Percentiles rank a stretch among this genome's conserved stretches.
These are phyloP conservation scores for Pestalotiopsis sp. DNA, from an alignment of 2,329 filamentous ascomycete species.

Conservation along the genomic window DNA sequence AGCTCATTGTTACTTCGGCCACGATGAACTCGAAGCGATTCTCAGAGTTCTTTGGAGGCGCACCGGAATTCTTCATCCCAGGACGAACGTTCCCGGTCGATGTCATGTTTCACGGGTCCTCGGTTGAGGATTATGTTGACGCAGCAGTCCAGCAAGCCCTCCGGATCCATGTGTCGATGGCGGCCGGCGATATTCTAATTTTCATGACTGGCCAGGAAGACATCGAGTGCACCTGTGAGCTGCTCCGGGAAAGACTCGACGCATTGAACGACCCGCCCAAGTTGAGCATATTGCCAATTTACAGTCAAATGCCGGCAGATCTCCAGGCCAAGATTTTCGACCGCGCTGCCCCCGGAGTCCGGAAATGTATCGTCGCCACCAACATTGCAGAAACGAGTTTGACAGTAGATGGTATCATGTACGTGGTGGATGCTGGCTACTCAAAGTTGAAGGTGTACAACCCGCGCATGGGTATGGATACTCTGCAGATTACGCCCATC, in stretches of 20 bases:
- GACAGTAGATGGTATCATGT: slow-evolving; percentile 99
- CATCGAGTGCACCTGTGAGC: slow-evolving; percentile 94
- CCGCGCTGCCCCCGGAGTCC: slow-evolving; percentile 81
- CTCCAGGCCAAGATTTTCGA: slow-evolving; percentile 98
- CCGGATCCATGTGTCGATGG: slow-evolving; percentile 94
- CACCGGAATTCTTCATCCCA: slow-evolving; percentile 94
- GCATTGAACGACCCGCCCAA: slow-evolving; percentile 93
- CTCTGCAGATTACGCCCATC: slow-evolving; percentile 94
- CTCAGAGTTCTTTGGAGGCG: slow-evolving; percentile 92
- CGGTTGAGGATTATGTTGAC: slow-evolving; percentile 97
- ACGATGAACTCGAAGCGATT: slow-evolving; percentile 99
- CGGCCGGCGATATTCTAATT: slow-evolving; percentile 88
- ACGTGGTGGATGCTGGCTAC: slow-evolving; percentile 94
- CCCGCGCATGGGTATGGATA: slow-evolving; percentile 99
- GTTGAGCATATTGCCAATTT: slow-evolving; percentile 92
- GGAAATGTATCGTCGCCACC: slow-evolving; percentile 97
- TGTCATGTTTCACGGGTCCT: slow-evolving; percentile 90
- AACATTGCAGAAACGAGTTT: slow-evolving; percentile 98
- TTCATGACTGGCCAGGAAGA: slow-evolving; percentile 99
- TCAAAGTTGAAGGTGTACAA: slow-evolving; percentile 99
- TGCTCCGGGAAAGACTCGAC: slow-evolving; percentile 84
- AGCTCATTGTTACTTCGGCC: slow-evolving; percentile 95
- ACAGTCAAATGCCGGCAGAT: slow-evolving; percentile 99
- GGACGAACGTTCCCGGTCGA: slow-evolving; percentile 97
- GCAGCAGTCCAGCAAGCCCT: slow-evolving; percentile 95